A percentile compares a stretch with the other conserved stretches of the same genome.
Evolutionary conservation across 163 green algal genomes (phyloP).

Genomic region (Volvox carteri): DNA sequence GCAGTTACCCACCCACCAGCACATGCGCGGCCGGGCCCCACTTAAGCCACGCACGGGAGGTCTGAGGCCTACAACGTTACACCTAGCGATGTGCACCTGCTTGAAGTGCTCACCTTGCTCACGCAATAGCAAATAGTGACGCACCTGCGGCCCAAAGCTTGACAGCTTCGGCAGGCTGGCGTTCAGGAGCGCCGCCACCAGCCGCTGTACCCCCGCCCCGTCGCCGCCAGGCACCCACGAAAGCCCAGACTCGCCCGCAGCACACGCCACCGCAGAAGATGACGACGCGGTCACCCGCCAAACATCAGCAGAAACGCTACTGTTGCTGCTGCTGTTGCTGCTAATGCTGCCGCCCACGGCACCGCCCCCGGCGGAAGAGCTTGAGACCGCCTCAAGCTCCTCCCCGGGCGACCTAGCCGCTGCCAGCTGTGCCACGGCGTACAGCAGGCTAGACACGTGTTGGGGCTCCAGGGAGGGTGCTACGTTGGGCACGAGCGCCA

Average conservation of each 20-base stretch:
- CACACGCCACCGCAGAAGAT: neutral
- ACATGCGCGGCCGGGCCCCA: too few species aligned
- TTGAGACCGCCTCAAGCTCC: neutral
- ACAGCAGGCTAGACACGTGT: conserved; percentile 51
- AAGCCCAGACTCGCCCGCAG: neutral
- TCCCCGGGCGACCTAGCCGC: too few species aligned
- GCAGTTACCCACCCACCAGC: too few species aligned
- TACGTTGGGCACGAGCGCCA: neutral
- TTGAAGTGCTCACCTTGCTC: too few species aligned
- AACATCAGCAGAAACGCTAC: neutral
- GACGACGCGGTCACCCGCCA: neutral
- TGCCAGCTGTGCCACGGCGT: conserved; percentile 31
- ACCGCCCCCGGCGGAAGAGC: neutral
- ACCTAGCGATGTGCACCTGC: too few species aligned
- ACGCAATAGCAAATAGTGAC: too few species aligned
- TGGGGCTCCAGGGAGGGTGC: conserved; percentile 45
- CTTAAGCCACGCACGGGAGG: too few species aligned
- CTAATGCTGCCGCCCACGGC: neutral
- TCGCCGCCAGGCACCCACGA: neutral
- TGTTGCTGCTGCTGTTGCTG: conserved; percentile 15
- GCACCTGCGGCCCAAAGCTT: conserved; percentile 44
- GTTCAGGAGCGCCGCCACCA: neutral
- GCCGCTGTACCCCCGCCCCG: neutral
- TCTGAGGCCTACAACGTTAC: too few species aligned
- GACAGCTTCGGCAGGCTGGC: neutral